A percentile compares a stretch with the other conserved stretches of the same genome.
Evolutionary conservation across 129 eudicot species (phyloP).

Genomic region (Tanacetum coccineum): DNA sequence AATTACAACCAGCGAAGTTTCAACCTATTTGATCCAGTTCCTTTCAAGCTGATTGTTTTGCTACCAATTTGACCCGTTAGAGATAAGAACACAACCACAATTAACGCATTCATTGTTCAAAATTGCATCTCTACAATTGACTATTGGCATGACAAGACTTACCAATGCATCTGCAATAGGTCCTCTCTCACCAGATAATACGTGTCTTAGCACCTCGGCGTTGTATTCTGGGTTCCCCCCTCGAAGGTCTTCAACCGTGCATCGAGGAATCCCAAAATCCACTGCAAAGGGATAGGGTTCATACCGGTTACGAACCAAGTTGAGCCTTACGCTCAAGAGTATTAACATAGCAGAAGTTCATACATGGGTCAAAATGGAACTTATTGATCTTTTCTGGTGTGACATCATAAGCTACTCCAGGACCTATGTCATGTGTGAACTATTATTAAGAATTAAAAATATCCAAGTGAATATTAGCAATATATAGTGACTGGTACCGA

Average conservation of each 20-base stretch:
- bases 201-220: slow-evolving; percentile 53
- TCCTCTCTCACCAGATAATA: slow-evolving; percentile 66
- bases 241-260: slow-evolving; percentile 59
- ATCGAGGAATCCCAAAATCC: slow-evolving; percentile 86
- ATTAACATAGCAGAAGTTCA: slow-evolving; percentile 4
- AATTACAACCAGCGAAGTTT: too few relatives aligned
- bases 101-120: too few relatives aligned
- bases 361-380: slow-evolving; percentile 68
- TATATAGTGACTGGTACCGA: slow-evolving; percentile 35
- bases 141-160: slow-evolving; percentile 23
- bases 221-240: slow-evolving; percentile 77
- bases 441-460: not conserved
- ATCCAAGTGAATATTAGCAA: not conserved
- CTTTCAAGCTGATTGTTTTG: not conserved
- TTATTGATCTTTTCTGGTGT: slow-evolving; percentile 70
- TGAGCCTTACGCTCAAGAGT: not conserved
- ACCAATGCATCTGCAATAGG: slow-evolving; percentile 89
- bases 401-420: slow-evolving; percentile 58
- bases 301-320: not conserved
- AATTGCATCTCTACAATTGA: not conserved
- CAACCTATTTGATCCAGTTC: too few relatives aligned
- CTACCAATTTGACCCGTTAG: not conserved
- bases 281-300: slow-evolving; percentile 38
- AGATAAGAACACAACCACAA: too few relatives aligned
- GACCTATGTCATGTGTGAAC: slow-evolving; percentile 47